Base-by-base conservation (phyloP, 73 alveolate genomes). In the Effrenium voratum region DNA sequence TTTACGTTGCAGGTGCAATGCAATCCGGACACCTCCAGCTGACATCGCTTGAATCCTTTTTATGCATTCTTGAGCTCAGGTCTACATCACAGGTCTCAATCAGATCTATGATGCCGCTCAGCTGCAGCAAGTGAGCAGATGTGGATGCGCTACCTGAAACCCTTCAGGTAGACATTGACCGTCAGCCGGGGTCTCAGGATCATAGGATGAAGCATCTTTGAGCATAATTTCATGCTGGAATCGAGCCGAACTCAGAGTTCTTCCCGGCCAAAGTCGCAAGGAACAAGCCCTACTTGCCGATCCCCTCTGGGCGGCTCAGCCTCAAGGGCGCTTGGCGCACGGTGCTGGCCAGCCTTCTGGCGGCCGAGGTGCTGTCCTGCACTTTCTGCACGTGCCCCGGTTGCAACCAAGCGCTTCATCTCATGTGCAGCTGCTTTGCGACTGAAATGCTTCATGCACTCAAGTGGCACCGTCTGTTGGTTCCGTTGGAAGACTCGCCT, bases 21-120 rank as follows among this genome's bases (percentile, higher is more conserved):
- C n/a, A n/a, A n/a, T n/a, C n/a, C n/a, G n/a, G n/a, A n/a, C n/a
- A n/a, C n/a, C n/a, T n/a, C n/a, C n/a, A n/a, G n/a, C n/a, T n/a
- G n/a, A n/a, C n/a, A n/a, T n/a, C n/a, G n/a, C n/a, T n/a, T n/a
- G n/a, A n/a, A n/a, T n/a, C n/a, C n/a, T n/a, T n/a, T n/a, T 38
- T 28, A 28, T 38, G 50, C 30, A 22, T 3, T 32, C 15, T 28
- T 24, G 28, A 32, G 38, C 80, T 43, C 40, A 93, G 83, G 94
- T 93, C 40, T 93, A 93, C 99, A 93, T 93, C 80, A 93, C 99
- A 8, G 99, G 99, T 13, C 87, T 93, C 28, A 93, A 93, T 68
- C 99, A 93, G 94, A 63, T 93, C 63, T 79, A 44, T 22, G 99
- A 93, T 40, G 98, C 73, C 24, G 38, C 94, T 85, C n/a, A 49